Evolutionary conservation across 1,284 basidiomycete species (phyloP), one percentile per base, ranked within the genome.

Genomic region (Phylloboletellus chloephorus): DNA sequence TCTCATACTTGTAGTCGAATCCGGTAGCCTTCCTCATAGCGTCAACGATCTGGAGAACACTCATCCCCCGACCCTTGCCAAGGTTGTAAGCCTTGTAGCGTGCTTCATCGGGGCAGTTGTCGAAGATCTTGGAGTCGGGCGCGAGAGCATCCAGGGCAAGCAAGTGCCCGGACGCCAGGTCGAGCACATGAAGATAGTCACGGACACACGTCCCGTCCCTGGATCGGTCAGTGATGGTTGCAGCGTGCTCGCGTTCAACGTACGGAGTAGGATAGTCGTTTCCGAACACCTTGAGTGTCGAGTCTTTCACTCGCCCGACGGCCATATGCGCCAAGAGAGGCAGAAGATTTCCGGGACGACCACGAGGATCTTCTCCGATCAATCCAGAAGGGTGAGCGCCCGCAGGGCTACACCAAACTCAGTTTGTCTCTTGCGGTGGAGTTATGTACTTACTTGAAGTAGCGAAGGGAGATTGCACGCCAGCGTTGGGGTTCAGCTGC

Each of bases 151-250:
- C 87, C 31, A 98, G 76, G 0, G 96, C 91, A 45, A 94, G 80
- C 43, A 97, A 73, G 67, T 99, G 96, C 7, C 96, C 96, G 17
- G 80, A 74, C 13, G 96, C 92, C 25, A 99, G 79, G 64, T 98
- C 96, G 64, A 98, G 81, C 47, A 98, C 82, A 66, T 99, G 96
- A 21, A 99, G 77, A 70, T 98, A 99, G 70, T 99, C 96, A 42
- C 96, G 88, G 21, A 96, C 89, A 57, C 93, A 97, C 5, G 93
- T 98, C 12, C 95, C 95, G 62, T 99, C 95, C 26, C 87, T 86
- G 43, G 32, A 7, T 46, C 40, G n/a, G 39, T 52, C 41, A 52
- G 43, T 46, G 15, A 48, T 16, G 4, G 13, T 22, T 8, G 24
- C 12, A 0, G 5, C 9, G 3, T 22, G 13, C 17, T 38, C 16